Evolutionary conservation across 73 alveolate species (phyloP).

Genomic region (Paramecium octaurelia): DNA sequence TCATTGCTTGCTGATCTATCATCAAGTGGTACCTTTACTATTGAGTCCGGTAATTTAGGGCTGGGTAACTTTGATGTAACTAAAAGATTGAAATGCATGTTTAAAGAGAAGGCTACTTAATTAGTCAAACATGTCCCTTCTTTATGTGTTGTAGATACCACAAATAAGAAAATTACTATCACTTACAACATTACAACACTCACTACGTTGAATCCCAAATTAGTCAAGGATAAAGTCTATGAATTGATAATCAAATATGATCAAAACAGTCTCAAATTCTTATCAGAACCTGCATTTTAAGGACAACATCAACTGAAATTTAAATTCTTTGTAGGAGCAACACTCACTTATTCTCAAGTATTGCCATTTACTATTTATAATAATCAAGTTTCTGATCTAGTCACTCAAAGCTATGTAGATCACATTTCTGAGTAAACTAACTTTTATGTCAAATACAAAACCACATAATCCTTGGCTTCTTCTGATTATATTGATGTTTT

Average conservation of each 20-base stretch:
- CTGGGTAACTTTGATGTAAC: neutral
- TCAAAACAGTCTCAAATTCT: neutral
- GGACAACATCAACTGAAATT: neutral
- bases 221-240: neutral
- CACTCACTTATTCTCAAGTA: neutral
- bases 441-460: neutral
- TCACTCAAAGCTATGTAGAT: neutral
- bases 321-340: neutral
- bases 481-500: neutral
- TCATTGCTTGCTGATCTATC: neutral
- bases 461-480: neutral
- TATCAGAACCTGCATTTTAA: neutral
- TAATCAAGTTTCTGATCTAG: neutral
- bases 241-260: constrained; percentile 14
- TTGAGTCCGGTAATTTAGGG: neutral
- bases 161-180: neutral
- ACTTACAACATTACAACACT: neutral
- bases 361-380: neutral
- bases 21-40: neutral
- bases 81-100: constrained; percentile 2
- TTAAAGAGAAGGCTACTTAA: neutral
- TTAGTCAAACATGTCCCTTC: neutral
- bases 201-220: neutral
- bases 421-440: neutral
- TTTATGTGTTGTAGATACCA: neutral